A percentile compares a stretch with the other conserved stretches of the same genome.
Evolutionary conservation across 2,329 filamentous ascomycete species (phyloP).

Genomic region (Clarireedia hainanense): DNA sequence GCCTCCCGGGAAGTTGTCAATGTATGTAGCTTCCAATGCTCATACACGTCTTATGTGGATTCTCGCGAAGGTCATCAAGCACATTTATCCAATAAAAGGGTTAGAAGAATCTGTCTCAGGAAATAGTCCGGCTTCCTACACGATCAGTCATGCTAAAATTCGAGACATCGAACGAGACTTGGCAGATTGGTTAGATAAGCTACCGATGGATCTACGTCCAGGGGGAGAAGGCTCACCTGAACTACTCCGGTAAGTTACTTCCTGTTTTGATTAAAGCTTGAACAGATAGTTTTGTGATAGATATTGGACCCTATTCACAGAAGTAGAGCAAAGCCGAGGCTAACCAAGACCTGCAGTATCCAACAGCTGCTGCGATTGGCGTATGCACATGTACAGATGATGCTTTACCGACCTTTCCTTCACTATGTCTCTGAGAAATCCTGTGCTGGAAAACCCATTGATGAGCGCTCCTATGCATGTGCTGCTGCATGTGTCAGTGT

Average conservation of each 20-base stretch:
- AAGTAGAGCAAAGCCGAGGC: neutral
- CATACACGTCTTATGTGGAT: constrained; percentile 57
- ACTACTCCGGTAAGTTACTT: constrained; percentile 58
- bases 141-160: constrained; percentile 55
- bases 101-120: constrained; percentile 37
- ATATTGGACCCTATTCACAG: no score
- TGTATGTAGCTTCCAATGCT: constrained; percentile 58
- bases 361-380: constrained; percentile 70
- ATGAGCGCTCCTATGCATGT: constrained; percentile 72
- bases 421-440: constrained; percentile 69
- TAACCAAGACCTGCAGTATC: constrained; percentile 34
- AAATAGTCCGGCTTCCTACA: constrained; percentile 40
- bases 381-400: constrained; percentile 77
- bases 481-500: constrained; percentile 53
- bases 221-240: constrained; percentile 69
- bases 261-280: no score
- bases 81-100: constrained; percentile 57
- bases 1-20: constrained; percentile 44
- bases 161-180: constrained; percentile 58
- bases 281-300: no score
- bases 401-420: constrained; percentile 75
- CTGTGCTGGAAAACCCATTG: constrained; percentile 49
- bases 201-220: constrained; percentile 72
- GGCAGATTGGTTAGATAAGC: constrained; percentile 52
- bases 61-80: constrained; percentile 55